A percentile compares a stretch with the other conserved stretches of the same genome.
Evolutionary conservation across 148 eudicot genomes (phyloP).

Genomic region (Rhododendron ferrugineum): DNA sequence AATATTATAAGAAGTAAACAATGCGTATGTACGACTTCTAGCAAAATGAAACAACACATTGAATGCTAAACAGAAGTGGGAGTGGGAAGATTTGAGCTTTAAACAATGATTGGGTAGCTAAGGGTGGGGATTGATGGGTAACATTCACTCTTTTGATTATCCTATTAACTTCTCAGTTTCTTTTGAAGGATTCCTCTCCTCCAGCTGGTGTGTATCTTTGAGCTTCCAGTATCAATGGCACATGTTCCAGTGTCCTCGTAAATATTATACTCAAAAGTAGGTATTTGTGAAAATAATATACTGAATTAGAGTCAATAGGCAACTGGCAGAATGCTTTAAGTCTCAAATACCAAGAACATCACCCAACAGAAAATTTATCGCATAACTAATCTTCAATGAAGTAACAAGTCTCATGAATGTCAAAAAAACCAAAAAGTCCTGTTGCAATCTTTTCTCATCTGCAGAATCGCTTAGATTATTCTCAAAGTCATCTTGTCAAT

Average conservation of each 20-base stretch:
- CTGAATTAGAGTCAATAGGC: background rate
- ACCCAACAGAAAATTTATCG: no score
- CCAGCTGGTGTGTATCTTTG: background rate
- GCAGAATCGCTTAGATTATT: background rate
- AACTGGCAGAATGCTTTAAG: background rate
- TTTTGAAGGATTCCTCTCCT: background rate
- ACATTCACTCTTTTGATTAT: background rate
- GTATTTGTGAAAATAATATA: no score
- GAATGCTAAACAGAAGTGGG: background rate
- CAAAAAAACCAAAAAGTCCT: background rate
- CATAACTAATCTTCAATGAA: no score
- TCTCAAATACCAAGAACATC: no score
- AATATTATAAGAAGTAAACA: background rate
- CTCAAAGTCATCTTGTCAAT: background rate
- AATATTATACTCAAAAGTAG: no score
- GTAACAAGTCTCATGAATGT: background rate
- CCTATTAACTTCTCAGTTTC: background rate
- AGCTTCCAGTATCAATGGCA: no score
- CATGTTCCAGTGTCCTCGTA: no score
- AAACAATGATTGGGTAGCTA: constrained; percentile 1
- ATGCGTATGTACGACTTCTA: background rate
- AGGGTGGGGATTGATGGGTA: background rate
- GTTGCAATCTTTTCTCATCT: background rate
- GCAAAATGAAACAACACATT: background rate
- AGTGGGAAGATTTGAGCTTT: background rate